Base-by-base conservation (phyloP, 2,329 filamentous ascomycete species). In the Clarireedia monteithiana region DNA sequence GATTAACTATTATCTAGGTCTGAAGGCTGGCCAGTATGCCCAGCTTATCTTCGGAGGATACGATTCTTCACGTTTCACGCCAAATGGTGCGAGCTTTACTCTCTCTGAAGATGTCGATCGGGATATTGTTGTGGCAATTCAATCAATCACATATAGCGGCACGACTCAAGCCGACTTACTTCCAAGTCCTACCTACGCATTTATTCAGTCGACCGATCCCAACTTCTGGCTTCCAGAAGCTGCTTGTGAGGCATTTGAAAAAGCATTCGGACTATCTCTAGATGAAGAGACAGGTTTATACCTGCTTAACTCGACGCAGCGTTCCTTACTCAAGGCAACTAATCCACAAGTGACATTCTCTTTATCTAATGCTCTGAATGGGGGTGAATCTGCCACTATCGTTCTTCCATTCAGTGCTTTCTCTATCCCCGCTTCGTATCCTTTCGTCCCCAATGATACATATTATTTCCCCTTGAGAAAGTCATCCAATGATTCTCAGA, bases 261-360 rank as follows among this genome's bases (percentile, higher is more conserved):
- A 74, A 2, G 77, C 78, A 1, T 79, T 89, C 56, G 83, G 83
- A 46, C 72, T 90, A 36, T 78, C 76, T 0, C 85, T 83, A 67
- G 83, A 88, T 68, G 77, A 76, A 46, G 77, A 75, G 3, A 79
- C 83, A 5, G 74, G 82, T 5, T 68, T 88, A 0, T 90, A 89
- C 64, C 74, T 83, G 0, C 76, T 88, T 42, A 75, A 80, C 34
- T 73, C 82, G 44, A 75, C 64, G 1, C 58, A 62, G 6, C 66
- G 69, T 46, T 40, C 55, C 3, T 36, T 58, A 0, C 62, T 72
- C 1, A 36, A 61, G 4, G 50, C 55, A 9, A 45, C 58, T 3
- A 66, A 70, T 45, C 60, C 66, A 2, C 62, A 57, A 39, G 56
- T 70, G 10, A 69, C 66, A 7, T 68, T 70, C 49, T 62, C 57